Percentiles rank a stretch among this genome's conserved stretches.
Conservation (phyloP, 2,329 filamentous ascomycete genomes). For the Aspergillus niger region DNA sequence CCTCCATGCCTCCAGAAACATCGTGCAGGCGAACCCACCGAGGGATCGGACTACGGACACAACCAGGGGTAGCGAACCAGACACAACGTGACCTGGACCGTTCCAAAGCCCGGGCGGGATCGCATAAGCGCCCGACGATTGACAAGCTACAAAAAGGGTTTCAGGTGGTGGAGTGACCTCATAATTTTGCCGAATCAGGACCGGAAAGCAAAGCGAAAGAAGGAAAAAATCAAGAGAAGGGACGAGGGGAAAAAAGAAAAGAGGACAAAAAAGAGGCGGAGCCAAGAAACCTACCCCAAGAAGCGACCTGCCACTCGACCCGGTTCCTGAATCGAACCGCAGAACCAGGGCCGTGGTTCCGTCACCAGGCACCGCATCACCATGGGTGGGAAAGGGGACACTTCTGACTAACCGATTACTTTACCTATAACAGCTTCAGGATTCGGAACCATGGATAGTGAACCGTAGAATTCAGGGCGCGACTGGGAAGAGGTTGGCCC, state of each 20-base stretch:
- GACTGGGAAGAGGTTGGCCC: background rate
- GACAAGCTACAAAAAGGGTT: constrained; percentile 10
- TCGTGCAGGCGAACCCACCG: constrained; percentile 7
- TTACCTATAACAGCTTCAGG: background rate
- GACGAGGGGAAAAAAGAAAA: constrained; percentile 1
- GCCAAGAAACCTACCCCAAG: background rate
- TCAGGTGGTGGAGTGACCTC: constrained; percentile 4
- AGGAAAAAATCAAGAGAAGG: background rate
- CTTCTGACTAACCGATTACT: background rate
- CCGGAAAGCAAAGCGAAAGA: background rate
- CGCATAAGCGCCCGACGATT: constrained; percentile 5
- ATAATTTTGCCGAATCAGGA: constrained; percentile 4
- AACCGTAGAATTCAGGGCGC: background rate
- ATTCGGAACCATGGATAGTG: background rate
- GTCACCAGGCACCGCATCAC: background rate
- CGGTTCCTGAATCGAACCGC: background rate
- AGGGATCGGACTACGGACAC: constrained; percentile 1
- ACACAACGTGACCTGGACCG: constrained; percentile 12
- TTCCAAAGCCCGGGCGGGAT: constrained; percentile 9
- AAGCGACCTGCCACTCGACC: constrained; percentile 1
- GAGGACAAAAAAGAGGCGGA: background rate
- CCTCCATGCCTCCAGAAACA: background rate
- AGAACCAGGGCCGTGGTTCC: background rate
- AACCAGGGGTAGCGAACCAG: constrained; percentile 3
- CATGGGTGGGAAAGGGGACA: background rate